phyloP scores from a whole-genome alignment of 2,329 filamentous ascomycete genomes.

The Colletotrichum tropicicola region DNA sequence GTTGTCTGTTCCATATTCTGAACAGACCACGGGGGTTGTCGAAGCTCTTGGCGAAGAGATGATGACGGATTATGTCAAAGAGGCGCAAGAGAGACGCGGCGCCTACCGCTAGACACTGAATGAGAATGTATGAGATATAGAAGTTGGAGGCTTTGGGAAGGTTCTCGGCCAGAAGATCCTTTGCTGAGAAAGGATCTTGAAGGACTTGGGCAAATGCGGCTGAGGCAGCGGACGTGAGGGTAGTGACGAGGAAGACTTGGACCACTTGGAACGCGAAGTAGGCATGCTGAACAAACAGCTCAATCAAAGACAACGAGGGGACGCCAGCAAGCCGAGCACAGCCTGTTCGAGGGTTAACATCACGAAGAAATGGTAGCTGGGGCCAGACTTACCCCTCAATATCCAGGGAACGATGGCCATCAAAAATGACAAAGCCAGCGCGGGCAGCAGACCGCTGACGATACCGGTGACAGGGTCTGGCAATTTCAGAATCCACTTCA shows the following conservation, averaged over 20 bases:
- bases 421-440: conserved; percentile 79
- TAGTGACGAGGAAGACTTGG: conserved; percentile 86
- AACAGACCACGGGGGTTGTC: conserved; percentile 86
- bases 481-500: conserved; percentile 77
- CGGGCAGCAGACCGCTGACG: conserved; percentile 84
- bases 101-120: conserved; percentile 87
- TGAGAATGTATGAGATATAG: conserved; percentile 91
- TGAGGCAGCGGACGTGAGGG: conserved; percentile 77
- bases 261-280: conserved; percentile 86
- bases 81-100: conserved; percentile 77
- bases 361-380: background rate
- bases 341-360: conserved; percentile 47
- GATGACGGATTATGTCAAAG: conserved; percentile 65
- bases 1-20: conserved; percentile 77
- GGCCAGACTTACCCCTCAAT: conserved; percentile 67
- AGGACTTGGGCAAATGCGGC: conserved; percentile 66
- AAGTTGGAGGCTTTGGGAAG: conserved; percentile 85
- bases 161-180: conserved; percentile 68
- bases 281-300: conserved; percentile 80
- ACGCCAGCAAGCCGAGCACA: conserved; percentile 77
- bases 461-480: conserved; percentile 77
- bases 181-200: conserved; percentile 38
- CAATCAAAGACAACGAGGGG: conserved; percentile 75
- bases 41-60: conserved; percentile 74
- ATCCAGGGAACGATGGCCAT: conserved; percentile 85